A percentile compares a stretch with the other conserved stretches of the same genome.
These are phyloP conservation scores for Jamesozyma hellenica DNA, from an alignment of 805 yeast genomes.

Conservation along the genomic window DNA sequence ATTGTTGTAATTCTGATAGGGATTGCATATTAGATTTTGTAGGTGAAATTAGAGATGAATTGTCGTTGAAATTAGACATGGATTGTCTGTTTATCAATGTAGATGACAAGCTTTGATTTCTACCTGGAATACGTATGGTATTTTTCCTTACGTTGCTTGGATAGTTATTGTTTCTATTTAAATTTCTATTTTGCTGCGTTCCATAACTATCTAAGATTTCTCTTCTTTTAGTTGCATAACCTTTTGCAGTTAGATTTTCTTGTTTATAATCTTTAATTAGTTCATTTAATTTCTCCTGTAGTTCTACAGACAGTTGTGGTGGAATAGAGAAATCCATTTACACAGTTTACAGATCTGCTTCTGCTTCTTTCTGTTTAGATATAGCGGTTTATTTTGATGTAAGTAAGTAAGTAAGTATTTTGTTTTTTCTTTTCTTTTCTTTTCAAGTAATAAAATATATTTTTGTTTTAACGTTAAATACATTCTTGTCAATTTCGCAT, in stretches of 20 bases:
- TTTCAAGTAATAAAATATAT: too few relatives aligned
- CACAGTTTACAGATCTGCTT: too few relatives aligned
- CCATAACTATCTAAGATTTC: conserved; percentile 12
- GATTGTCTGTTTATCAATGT: conserved; percentile 3
- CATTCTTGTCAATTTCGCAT: too few relatives aligned
- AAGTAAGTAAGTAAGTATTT: too few relatives aligned
- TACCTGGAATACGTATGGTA: conserved; percentile 11
- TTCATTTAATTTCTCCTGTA: conserved; percentile 32
- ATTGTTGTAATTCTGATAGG: conserved; percentile 1
- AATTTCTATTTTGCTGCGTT: neutral
- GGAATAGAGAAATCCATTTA: conserved; percentile 44
- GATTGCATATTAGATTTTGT: neutral
- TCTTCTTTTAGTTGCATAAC: conserved; percentile 49
- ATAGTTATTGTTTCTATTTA: neutral
- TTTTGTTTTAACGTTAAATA: too few relatives aligned
- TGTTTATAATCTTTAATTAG: conserved; percentile 47
- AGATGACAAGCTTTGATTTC: conserved; percentile 12
- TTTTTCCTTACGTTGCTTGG: conserved; percentile 7
- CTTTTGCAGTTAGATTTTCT: conserved; percentile 65
- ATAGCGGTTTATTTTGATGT: too few relatives aligned
- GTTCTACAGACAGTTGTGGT: conserved; percentile 29
- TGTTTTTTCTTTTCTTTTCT: neutral
- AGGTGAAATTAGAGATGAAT: conserved; percentile 5
- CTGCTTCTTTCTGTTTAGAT: too few relatives aligned
- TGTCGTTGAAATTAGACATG: conserved; percentile 1